Percentiles rank a stretch among this genome's conserved stretches.
Conservation (phyloP, 768 basidiomycete genomes). For the Amanita jacksonii region DNA sequence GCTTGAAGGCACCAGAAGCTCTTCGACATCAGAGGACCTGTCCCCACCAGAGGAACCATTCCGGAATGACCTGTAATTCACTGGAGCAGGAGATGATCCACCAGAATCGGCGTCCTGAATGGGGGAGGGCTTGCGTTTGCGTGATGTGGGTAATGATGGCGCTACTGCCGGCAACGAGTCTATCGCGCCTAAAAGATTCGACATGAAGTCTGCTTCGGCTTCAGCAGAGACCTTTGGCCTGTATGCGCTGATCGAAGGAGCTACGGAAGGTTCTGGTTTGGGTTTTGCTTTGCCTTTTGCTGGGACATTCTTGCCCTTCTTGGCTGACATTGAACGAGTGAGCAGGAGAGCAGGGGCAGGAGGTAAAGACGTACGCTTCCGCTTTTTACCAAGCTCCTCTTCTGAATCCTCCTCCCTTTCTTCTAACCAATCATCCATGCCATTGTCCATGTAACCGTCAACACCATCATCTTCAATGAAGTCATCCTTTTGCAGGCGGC, state of each 20-base stretch:
- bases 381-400: slow-evolving; percentile 38
- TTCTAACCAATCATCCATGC: slow-evolving; percentile 88
- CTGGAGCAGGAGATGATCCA: slow-evolving; percentile 24
- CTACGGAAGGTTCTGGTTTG: slow-evolving; percentile 37
- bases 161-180: slow-evolving; percentile 36
- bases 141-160: slow-evolving; percentile 23
- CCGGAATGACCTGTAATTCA: slow-evolving; percentile 23
- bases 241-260: slow-evolving; percentile 71
- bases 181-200: slow-evolving; percentile 63
- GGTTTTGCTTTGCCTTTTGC: slow-evolving; percentile 36
- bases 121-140: slow-evolving; percentile 64
- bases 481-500: slow-evolving; percentile 78
- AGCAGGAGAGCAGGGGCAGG: background rate
- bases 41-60: slow-evolving; percentile 25
- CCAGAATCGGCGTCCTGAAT: slow-evolving; percentile 28
- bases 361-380: slow-evolving; percentile 29
- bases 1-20: slow-evolving; percentile 31
- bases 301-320: slow-evolving; percentile 31
- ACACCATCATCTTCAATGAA: slow-evolving; percentile 95
- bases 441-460: slow-evolving; percentile 89
- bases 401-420: slow-evolving; percentile 50
- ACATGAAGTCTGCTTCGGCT: slow-evolving; percentile 88
- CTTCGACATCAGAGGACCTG: slow-evolving; percentile 39
- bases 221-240: slow-evolving; percentile 64
- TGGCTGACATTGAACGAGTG: slow-evolving; percentile 15